These are phyloP conservation scores for Ascochyta koolunga DNA, from an alignment of 2,329 filamentous ascomycete genomes.

Conservation along the genomic window DNA sequence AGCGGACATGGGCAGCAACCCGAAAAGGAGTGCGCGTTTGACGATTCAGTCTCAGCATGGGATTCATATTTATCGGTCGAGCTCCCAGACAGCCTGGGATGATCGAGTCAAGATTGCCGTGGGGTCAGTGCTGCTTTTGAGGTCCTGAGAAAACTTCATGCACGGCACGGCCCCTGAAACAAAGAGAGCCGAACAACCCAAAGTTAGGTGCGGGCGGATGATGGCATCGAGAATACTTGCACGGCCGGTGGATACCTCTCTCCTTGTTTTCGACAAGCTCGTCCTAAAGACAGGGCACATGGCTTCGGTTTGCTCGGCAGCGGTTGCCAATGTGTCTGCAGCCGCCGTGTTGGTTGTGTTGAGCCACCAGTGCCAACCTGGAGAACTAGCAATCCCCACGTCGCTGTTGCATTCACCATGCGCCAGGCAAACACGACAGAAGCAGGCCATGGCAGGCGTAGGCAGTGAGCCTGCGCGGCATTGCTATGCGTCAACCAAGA, in stretches of 20 bases:
- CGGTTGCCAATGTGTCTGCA: constrained; percentile 20
- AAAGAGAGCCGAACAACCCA: constrained; percentile 1
- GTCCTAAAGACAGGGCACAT: background rate
- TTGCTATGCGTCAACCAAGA: constrained; percentile 7
- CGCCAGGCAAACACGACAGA: constrained; percentile 15
- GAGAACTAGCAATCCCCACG: constrained; percentile 5
- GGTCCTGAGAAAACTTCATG: constrained; percentile 8
- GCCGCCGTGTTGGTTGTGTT: constrained; percentile 14
- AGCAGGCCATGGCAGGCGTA: constrained; percentile 11
- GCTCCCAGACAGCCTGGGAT: background rate
- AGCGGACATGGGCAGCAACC: constrained; percentile 8
- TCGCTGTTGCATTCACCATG: constrained; percentile 20
- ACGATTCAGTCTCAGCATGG: background rate
- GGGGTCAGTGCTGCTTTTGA: constrained; percentile 14
- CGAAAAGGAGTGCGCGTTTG: constrained; percentile 1
- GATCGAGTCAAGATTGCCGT: constrained; percentile 12
- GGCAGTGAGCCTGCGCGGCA: constrained; percentile 4
- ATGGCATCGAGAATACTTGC: constrained; percentile 6
- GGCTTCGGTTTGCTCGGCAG: constrained; percentile 10
- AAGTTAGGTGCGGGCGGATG: constrained; percentile 15
- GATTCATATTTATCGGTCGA: constrained; percentile 4
- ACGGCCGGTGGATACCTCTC: constrained; percentile 3
- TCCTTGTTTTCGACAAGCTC: constrained; percentile 19
- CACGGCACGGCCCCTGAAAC: constrained; percentile 14
- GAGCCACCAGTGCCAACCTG: constrained; percentile 13